Evolutionary conservation across 352 stramenopile species (phyloP), one percentile per base, ranked within the genome.

Genomic region (Paralagenidium karlingii): DNA sequence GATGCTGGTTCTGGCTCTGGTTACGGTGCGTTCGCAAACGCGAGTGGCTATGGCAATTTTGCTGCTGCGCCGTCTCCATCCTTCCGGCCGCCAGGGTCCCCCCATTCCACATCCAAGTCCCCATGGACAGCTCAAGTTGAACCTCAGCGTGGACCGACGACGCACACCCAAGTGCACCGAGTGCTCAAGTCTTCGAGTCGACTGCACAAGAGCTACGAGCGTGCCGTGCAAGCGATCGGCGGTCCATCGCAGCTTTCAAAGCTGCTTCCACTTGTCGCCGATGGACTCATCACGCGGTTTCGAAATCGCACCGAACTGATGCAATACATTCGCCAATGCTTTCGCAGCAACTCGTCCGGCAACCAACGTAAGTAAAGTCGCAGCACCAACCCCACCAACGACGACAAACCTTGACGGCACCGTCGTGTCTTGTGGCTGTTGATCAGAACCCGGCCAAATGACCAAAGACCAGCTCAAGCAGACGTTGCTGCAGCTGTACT

Each of bases 221-320:
- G n/a, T n/a, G n/a, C n/a, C n/a, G n/a, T n/a, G n/a, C n/a, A n/a
- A 77, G 3, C 28, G 79, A 19, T 63, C 77, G 45, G 38, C 52
- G 5, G 46, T 79, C 24, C 68, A 68, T 16, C 57, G 64, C 33
- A 76, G 55, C 42, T 79, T 82, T 37, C 64, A 79, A 42, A 76
- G 11, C 21, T 36, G 12, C 28, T 20, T 22, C 27, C 26, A 9
- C 21, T 27, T 1, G 13, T 43, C 15, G 24, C 18, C n/a, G 24
- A 21, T 24, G 32, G n/a, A 8, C 31, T 43, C 42, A 43, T 19
- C 21, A 49, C 19, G 20, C 13, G 34, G 31, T 16, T n/a, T 40
- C 20, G 29, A 75, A 61, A 74, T 43, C 30, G 58, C 47, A 37
- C 20, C 19, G 29, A 26, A 29, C 31, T 33, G 25, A 28, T 32